phyloP scores from a whole-genome alignment of 768 basidiomycete genomes.

The Russula griseocarnosa region DNA sequence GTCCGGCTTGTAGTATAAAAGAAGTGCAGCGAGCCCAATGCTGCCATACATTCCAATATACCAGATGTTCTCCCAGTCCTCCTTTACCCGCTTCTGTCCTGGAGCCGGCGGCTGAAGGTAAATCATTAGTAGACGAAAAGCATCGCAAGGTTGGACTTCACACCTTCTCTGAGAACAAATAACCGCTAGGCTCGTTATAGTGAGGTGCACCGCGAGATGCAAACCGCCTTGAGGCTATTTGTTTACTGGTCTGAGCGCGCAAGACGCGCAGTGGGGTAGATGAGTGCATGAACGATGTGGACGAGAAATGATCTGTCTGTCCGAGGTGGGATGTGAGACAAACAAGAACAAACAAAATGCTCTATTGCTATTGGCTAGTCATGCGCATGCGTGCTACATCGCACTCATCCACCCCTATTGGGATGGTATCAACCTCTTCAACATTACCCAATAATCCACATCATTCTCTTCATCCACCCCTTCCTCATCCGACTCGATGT shows the following conservation, averaged over 20 bases:
- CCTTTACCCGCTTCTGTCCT: conserved; percentile 81
- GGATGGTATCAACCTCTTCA: conserved; percentile 22
- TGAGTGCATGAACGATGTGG: conserved; percentile 11
- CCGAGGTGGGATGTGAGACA: not conserved
- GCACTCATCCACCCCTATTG: too few species aligned
- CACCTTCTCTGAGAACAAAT: conserved; percentile 88
- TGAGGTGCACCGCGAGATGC: conserved; percentile 70
- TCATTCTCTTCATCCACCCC: conserved; percentile 31
- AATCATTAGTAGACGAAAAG: not conserved
- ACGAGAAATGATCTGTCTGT: not conserved
- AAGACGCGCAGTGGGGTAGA: conserved; percentile 26
- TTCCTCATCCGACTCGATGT: conserved; percentile 29
- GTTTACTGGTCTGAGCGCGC: conserved; percentile 17
- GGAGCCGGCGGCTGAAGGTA: conserved; percentile 59
- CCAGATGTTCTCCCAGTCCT: conserved; percentile 90
- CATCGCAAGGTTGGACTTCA: conserved; percentile 34
- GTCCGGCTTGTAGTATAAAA: conserved; percentile 90
- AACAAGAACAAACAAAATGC: conserved; percentile 17
- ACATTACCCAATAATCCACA: conserved; percentile 42
- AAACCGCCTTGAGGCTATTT: conserved; percentile 44
- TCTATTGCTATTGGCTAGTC: too few species aligned
- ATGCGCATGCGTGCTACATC: too few species aligned
- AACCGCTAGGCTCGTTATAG: conserved; percentile 86
- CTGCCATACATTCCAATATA: conserved; percentile 88
- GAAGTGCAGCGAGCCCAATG: conserved; percentile 68